These are phyloP conservation scores for Sphagnum magellanicum DNA, from an alignment of 228 moss, liverwort and hornwort species.

Conservation along the genomic window DNA sequence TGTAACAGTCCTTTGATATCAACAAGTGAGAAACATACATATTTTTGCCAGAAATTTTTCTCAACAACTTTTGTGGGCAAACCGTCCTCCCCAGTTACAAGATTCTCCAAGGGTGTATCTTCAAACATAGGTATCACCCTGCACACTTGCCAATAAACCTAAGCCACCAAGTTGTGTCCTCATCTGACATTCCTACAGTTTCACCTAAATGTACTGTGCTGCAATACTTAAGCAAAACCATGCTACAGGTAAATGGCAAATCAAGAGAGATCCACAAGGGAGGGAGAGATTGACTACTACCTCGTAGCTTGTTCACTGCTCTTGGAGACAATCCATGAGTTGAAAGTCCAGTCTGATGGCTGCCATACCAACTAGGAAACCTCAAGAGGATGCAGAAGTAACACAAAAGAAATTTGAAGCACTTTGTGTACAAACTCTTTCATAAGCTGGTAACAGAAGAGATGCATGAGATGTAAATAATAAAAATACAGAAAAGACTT, in stretches of 20 bases:
- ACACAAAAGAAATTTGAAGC: too few relatives aligned
- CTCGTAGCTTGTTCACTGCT: slow-evolving; percentile 73
- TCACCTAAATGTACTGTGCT: neutral
- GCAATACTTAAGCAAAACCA: neutral
- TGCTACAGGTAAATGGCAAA: neutral
- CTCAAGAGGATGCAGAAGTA: too few relatives aligned
- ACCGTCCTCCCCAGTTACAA: slow-evolving; percentile 48
- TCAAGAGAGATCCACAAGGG: neutral
- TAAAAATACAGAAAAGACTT: too few relatives aligned
- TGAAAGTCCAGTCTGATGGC: slow-evolving; percentile 75
- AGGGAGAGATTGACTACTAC: slow-evolving; percentile 22
- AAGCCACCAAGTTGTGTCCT: neutral
- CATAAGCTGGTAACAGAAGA: too few relatives aligned
- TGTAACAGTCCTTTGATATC: too few relatives aligned
- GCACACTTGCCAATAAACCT: slow-evolving; percentile 1
- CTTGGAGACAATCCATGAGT: slow-evolving; percentile 69
- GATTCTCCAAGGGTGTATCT: slow-evolving; percentile 26
- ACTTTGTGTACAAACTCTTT: too few relatives aligned
- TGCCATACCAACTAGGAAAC: slow-evolving; percentile 24
- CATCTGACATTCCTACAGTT: neutral
- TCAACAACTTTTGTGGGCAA: slow-evolving; percentile 55
- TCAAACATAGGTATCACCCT: slow-evolving; percentile 53
- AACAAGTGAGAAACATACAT: slow-evolving; percentile 45
- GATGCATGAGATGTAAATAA: too few relatives aligned
- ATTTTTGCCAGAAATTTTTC: slow-evolving; percentile 94